Evolutionary conservation across 2,329 filamentous ascomycete genomes (phyloP), one percentile per base, ranked within the genome.

Genomic region (Neurospora sp.): DNA sequence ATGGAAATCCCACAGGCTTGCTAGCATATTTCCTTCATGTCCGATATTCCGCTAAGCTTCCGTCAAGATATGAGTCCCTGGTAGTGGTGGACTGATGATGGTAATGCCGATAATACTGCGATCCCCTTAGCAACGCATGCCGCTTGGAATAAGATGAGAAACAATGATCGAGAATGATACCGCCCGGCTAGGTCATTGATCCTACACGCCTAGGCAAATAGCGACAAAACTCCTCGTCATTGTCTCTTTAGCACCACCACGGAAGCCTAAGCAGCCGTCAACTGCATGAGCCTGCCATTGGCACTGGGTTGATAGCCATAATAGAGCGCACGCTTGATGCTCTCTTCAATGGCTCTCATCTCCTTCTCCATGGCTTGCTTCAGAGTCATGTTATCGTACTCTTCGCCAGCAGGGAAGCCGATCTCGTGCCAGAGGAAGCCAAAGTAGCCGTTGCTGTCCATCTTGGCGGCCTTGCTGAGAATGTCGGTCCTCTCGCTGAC

Each of bases 391-490:
- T 78, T 72, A 71, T 87, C 85, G 69, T 86, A 85, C 0, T 71
- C 74, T 1, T 74, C 74, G 1, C 84, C 83, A 28, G 74, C 71
- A 4, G 79, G 80, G 69, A 83, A 82, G 41, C 78, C 77, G 23
- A 85, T 74, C 75, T 86, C 83, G 38, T 81, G 78, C 80, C 83
- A 86, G 74, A 86, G 83, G 76, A 82, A 86, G 15, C 86, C 85
- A 79, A 86, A 86, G 77, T 86, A 83, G 66, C 78, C 76, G 71
- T 82, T 80, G 0, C 81, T 83, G 28, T 77, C 68, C 15, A 70
- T 57, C 33, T 76, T 75, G 33, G 74, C 74, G 28, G 77, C 75
- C 66, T 81, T 75, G 23, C 23, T 36, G 6, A 62, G 23, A 6
- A 86, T 76, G 1, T 76, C 70, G 12, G 78, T 78, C 67, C 82